Conservation (phyloP, 805 yeast genomes). For the Hemisphaericaspora nanyangensis region DNA sequence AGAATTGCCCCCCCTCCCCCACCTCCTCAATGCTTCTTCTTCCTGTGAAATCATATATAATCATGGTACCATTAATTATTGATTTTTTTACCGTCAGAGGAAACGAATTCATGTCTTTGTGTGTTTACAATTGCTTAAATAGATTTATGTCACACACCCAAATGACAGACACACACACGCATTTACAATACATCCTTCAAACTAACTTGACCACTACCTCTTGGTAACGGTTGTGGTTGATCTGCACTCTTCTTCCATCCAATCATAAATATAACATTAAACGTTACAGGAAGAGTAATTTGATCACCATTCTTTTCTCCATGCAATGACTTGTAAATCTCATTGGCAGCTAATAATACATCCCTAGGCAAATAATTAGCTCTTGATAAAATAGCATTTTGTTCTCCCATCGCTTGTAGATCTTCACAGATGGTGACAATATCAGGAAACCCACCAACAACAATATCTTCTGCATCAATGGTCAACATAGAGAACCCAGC, state of each 20-base stretch:
- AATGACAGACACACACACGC: too few species aligned
- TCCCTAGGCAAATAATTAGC: slow-evolving; percentile 46
- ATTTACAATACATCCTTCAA: slow-evolving; percentile 61
- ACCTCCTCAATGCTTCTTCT: too few species aligned
- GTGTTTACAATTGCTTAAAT: too few species aligned
- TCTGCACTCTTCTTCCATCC: slow-evolving; percentile 78
- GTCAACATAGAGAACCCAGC: slow-evolving; percentile 81
- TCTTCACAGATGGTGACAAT: slow-evolving; percentile 64
- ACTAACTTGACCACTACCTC: slow-evolving; percentile 69
- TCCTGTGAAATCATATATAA: too few species aligned
- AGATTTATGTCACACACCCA: too few species aligned
- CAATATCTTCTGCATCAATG: slow-evolving; percentile 77
- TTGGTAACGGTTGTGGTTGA: slow-evolving; percentile 68
- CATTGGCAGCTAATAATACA: slow-evolving; percentile 68
- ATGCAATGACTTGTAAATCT: slow-evolving; percentile 68
- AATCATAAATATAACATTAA: slow-evolving; percentile 73
- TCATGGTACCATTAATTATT: too few species aligned
- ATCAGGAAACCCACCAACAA: slow-evolving; percentile 67
- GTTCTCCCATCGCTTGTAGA: slow-evolving; percentile 80
- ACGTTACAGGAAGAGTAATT: slow-evolving; percentile 71
- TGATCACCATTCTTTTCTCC: slow-evolving; percentile 53
- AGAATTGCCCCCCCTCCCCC: too few species aligned
- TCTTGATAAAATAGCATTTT: slow-evolving; percentile 60
- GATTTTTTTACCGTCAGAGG: too few species aligned
- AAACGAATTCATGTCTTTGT: too few species aligned